Evolutionary conservation across 495 filamentous ascomycete genomes (phyloP).

Genomic region (Daldinia loculata): DNA sequence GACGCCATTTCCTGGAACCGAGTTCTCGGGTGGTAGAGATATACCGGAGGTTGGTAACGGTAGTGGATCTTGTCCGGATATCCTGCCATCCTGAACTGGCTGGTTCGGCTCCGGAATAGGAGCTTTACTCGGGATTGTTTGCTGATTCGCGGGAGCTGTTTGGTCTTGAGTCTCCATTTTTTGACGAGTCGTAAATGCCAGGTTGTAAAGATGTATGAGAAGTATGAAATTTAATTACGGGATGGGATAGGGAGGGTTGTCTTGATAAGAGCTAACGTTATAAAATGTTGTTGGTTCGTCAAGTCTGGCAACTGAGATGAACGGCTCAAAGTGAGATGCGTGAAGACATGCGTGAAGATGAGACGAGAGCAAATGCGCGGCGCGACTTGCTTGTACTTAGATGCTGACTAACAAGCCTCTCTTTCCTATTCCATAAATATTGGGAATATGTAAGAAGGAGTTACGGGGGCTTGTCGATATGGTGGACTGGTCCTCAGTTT

Average conservation of each 20-base stretch:
- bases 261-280: conserved; percentile 1
- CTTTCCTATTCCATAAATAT: not conserved
- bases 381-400: not conserved
- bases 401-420: conserved; percentile 5
- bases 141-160: conserved; percentile 9
- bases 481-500: conserved; percentile 5
- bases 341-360: conserved; percentile 13
- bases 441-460: not conserved
- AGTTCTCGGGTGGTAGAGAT: conserved; percentile 11
- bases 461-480: conserved; percentile 2
- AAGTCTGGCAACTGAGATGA: conserved; percentile 7
- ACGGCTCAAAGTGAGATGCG: not conserved
- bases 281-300: not conserved
- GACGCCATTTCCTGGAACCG: conserved; percentile 21
- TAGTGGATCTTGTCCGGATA: conserved; percentile 15
- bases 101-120: conserved; percentile 14
- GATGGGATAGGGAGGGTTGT: not conserved
- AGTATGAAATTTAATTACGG: not conserved
- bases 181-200: not conserved
- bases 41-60: conserved; percentile 9
- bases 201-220: not conserved
- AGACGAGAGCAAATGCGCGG: conserved; percentile 4
- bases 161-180: conserved; percentile 37
- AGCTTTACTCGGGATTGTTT: conserved; percentile 2
- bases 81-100: conserved; percentile 12